Base-by-base conservation (phyloP, 306 rosid genomes). In the Quercus ilex region DNA sequence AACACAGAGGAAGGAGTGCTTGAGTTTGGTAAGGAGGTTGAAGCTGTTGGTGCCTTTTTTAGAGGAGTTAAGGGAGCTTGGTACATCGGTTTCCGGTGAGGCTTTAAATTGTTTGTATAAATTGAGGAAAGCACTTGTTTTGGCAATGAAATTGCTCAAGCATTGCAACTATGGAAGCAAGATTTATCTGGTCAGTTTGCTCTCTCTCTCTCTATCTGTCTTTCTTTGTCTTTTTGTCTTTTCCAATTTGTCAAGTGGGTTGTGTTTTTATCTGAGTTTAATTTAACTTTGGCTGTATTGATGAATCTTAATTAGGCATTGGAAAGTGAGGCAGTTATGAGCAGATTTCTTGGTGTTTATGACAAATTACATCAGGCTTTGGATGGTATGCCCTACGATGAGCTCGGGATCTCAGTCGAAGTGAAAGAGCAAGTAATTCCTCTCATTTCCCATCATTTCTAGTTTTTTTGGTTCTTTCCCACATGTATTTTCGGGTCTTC, bases 131-230 rank as follows among this genome's bases (percentile, higher is more conserved):
- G 88, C 91, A 14, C 88, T 94, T 74, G 55, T 85, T 3, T 78
- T 41, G 30, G 89, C 93, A 21, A 90, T 85, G 83, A 87, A 93
- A 56, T 75, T 94, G 77, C 77, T 94, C 74, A 86, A 73, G 86
- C 63, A 89, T 72, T 91, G 97, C 56, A 84, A 78, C 86, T 82
- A 77, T 78, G 97, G 95, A 55, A 91, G 98, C 92, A 92, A 94
- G 84, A 82, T 86, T 78, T 84, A 88, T 68, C 82, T 92, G 86
- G 98, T 92, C 60, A 81, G 86, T 25, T 12, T 33, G 8, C 38
- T 28, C 11, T 33, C 51, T 12, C 69, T 62, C 41, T 14, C 10
- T 9, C 15, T 33, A 1, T 62, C 25, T 63, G 4, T 63, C 3
- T 63, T 28, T 49, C 17, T 3, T 43, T 67, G 3, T 28, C 70